Evolutionary conservation across 192 early-diverging fungal species (phyloP).

Genomic region (Glomus cerebriforme): DNA sequence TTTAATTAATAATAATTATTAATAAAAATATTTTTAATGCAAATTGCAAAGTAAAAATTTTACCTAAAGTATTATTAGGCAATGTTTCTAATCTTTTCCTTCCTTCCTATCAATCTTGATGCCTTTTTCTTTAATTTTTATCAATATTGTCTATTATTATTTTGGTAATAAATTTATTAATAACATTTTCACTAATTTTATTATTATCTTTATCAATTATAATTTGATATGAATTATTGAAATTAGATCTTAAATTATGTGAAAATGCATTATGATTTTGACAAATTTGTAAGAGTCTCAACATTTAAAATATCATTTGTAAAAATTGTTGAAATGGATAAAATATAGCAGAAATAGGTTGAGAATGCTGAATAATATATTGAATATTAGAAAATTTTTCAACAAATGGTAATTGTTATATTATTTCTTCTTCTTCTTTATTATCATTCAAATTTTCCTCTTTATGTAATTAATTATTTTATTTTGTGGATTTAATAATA

Average conservation of each 20-base stretch:
- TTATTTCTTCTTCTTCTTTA: background rate
- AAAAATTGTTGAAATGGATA: background rate
- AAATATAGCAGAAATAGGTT: background rate
- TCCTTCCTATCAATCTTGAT: background rate
- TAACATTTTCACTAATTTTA: background rate
- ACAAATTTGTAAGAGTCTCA: background rate
- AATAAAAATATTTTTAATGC: background rate
- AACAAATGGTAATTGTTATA: background rate
- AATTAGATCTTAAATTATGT: background rate
- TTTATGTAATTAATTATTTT: background rate
- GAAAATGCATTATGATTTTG: conserved; percentile 3
- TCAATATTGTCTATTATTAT: background rate
- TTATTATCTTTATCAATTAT: background rate
- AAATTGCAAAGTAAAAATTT: background rate
- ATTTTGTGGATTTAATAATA: background rate
- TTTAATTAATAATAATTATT: background rate
- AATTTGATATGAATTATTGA: background rate
- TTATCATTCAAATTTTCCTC: background rate
- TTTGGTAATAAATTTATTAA: background rate
- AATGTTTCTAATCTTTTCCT: background rate
- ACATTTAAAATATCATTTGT: background rate
- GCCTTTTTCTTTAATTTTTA: background rate
- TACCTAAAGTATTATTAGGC: background rate
- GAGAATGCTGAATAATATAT: background rate
- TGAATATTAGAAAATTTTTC: background rate